phyloP scores from a whole-genome alignment of 306 rosid species.

The Mimosa pudica region DNA sequence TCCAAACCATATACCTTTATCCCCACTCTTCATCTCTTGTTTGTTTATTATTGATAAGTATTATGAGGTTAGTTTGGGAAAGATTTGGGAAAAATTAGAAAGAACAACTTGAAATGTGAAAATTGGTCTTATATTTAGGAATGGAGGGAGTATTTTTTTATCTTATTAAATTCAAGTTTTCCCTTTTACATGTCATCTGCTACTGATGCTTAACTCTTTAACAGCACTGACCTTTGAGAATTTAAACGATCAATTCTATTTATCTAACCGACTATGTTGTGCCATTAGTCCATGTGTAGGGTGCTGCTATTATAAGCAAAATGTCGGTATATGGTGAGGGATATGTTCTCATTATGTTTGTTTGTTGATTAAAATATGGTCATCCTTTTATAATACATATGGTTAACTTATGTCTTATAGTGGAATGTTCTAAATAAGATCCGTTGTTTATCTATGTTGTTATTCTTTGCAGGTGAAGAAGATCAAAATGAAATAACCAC shows the following conservation, averaged over 20 bases:
- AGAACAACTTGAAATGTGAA: too few relatives aligned
- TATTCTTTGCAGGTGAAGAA: constrained; percentile 52
- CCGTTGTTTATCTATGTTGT: background rate
- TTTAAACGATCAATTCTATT: background rate
- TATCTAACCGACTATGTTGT: background rate
- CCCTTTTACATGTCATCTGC: background rate
- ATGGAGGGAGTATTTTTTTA: background rate
- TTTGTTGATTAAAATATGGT: background rate
- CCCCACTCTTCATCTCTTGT: too few relatives aligned
- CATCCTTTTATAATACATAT: background rate
- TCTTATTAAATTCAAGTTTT: background rate
- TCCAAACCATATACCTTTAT: too few relatives aligned
- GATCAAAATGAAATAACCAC: constrained; percentile 58
- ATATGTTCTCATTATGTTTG: background rate
- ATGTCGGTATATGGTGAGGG: background rate
- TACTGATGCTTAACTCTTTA: background rate
- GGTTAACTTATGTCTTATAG: background rate
- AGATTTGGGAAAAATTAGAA: too few relatives aligned
- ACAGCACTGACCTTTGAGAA: background rate
- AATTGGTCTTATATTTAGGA: too few relatives aligned
- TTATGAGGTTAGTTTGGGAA: too few relatives aligned
- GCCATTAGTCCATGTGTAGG: background rate
- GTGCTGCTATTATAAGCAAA: background rate
- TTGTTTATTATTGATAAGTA: too few relatives aligned
- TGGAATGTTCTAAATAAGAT: background rate